phyloP scores from a whole-genome alignment of 2,329 filamentous ascomycete genomes.

The Curvularia verruculosa region DNA sequence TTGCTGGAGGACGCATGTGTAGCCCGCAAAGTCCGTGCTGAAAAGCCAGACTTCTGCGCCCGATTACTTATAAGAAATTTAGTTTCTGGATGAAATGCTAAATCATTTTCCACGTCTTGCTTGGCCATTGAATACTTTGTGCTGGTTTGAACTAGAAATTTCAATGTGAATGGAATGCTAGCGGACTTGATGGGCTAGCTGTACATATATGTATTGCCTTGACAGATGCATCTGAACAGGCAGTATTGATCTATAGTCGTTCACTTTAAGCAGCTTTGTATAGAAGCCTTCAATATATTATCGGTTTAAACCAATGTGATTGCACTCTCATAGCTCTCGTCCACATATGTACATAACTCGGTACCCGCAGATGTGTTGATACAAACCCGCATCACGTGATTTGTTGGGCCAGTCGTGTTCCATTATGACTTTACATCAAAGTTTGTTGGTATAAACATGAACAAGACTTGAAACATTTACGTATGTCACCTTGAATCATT shows the following conservation, averaged over 20 bases:
- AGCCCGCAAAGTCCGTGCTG: slow-evolving; percentile 22
- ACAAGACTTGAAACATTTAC: too few relatives aligned
- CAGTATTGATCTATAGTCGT: not conserved
- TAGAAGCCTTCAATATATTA: not conserved
- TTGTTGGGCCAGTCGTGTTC: too few relatives aligned
- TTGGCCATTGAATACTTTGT: not conserved
- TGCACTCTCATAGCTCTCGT: not conserved
- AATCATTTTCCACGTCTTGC: not conserved
- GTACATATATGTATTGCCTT: not conserved
- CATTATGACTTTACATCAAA: too few relatives aligned
- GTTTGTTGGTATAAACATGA: too few relatives aligned
- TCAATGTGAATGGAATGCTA: not conserved
- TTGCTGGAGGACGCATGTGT: slow-evolving; percentile 19
- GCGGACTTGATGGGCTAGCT: not conserved
- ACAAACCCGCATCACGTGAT: too few relatives aligned
- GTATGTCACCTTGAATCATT: too few relatives aligned
- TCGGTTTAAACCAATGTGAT: not conserved
- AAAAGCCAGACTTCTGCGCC: slow-evolving; percentile 22
- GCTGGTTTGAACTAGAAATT: not conserved
- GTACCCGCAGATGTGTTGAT: too few relatives aligned
- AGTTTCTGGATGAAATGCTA: slow-evolving; percentile 1
- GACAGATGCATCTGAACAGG: not conserved
- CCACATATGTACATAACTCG: too few relatives aligned
- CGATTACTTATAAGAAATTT: not conserved
- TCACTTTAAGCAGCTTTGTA: not conserved